Conservation (phyloP, 495 filamentous ascomycete genomes). For the Aspergillus egyptiacus region DNA sequence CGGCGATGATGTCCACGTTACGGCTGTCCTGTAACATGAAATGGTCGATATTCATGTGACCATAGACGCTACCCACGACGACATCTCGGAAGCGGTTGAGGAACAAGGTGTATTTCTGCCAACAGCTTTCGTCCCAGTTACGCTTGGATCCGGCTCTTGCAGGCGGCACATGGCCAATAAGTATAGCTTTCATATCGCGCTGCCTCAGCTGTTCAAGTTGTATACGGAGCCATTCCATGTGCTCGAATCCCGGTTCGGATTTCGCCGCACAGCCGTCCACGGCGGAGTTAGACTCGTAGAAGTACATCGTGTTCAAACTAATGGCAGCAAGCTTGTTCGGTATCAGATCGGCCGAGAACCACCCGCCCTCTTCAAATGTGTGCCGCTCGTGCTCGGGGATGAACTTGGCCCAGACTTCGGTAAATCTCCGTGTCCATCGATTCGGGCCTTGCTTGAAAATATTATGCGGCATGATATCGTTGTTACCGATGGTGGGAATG, state of each 20-base stretch:
- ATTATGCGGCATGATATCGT: slow-evolving; percentile 96
- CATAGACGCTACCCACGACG: slow-evolving; percentile 69
- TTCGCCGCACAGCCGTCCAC: slow-evolving; percentile 79
- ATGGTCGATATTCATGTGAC: slow-evolving; percentile 99
- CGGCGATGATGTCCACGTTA: slow-evolving; percentile 53
- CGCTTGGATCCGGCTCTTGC: slow-evolving; percentile 76
- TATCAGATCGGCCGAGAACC: slow-evolving; percentile 91
- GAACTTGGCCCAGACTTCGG: slow-evolving; percentile 71
- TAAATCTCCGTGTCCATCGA: slow-evolving; percentile 67
- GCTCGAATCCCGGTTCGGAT: slow-evolving; percentile 81
- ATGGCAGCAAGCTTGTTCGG: slow-evolving; percentile 82
- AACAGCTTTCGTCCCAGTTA: slow-evolving; percentile 90
- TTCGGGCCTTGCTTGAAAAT: slow-evolving; percentile 84
- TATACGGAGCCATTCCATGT: slow-evolving; percentile 94
- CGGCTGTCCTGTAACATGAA: slow-evolving; percentile 88
- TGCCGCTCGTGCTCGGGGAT: slow-evolving; percentile 93
- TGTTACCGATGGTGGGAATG: slow-evolving; percentile 89
- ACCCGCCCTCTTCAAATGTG: slow-evolving; percentile 84
- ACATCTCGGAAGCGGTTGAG: slow-evolving; percentile 85
- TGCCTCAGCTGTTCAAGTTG: slow-evolving; percentile 78
- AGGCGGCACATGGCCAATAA: slow-evolving; percentile 91
- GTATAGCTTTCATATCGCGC: slow-evolving; percentile 87
- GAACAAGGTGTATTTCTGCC: slow-evolving; percentile 97
- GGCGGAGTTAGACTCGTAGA: slow-evolving; percentile 85
- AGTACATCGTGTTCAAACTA: slow-evolving; percentile 95